Evolutionary conservation across 257 asterid genomes (phyloP).

Genomic region (Plectranthus barbatus): DNA sequence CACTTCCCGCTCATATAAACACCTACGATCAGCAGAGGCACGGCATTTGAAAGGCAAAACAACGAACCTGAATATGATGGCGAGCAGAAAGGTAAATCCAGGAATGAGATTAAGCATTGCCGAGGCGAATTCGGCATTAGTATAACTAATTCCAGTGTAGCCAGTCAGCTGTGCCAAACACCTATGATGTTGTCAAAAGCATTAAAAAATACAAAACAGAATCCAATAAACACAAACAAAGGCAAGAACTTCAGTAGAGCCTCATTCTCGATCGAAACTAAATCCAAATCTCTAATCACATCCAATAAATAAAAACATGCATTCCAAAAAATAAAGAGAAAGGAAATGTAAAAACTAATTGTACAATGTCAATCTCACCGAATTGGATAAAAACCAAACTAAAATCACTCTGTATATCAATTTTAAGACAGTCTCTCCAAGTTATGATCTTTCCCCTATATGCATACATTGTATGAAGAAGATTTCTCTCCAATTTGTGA

Average conservation of each 20-base stretch:
- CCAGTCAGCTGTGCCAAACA: constrained; percentile 84
- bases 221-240: background rate
- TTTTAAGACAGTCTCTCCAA: background rate
- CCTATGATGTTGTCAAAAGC: constrained; percentile 25
- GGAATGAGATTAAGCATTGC: constrained; percentile 93
- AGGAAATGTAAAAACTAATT: background rate
- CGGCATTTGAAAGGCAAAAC: background rate
- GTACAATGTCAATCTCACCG: background rate
- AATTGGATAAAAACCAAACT: background rate
- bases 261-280: background rate
- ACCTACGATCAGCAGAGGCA: background rate
- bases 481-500: too few relatives aligned
- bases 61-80: constrained; percentile 60
- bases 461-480: too few relatives aligned
- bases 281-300: background rate
- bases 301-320: background rate
- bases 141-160: constrained; percentile 67
- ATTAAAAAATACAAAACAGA: background rate
- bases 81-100: constrained; percentile 80
- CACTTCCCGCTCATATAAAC: background rate
- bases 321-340: background rate
- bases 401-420: background rate
- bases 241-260: too few relatives aligned
- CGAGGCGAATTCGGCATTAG: constrained; percentile 72
- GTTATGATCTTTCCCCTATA: background rate